Base-by-base conservation (phyloP, 2,329 filamentous ascomycete genomes). In the Verticillium longisporum region DNA sequence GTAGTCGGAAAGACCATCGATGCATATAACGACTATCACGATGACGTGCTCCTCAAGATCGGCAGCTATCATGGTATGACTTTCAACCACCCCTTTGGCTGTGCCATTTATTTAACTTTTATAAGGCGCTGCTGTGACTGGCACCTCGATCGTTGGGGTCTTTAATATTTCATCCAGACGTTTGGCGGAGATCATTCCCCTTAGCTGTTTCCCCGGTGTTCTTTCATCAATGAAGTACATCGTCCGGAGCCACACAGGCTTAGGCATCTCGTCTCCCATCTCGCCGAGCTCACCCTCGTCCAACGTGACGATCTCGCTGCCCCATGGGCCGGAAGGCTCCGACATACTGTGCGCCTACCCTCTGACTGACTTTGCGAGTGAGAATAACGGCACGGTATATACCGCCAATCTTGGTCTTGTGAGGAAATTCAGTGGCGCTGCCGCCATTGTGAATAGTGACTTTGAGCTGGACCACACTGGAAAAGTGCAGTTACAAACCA, bases 341-440 rank as follows among this genome's bases (percentile, higher is more conserved):
- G 93, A 97, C 57, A 91, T 97, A 59, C 78, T 97, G 9, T 89
- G 88, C 0, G 89, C 90, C 0, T 90, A 88, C 64, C 88, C 90
- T 0, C 73, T 92, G 1, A 79, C 80, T 1, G 73, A 78, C 0
- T 87, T 94, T 65, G 73, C 76, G 1, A 77, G 75, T n/a, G 71
- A 77, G 55, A 69, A 68, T 1, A 70, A 70, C 55, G 69, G 77
- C 41, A 64, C 71, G 21, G 76, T 88, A 0, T 76, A 75, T 54
- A 78, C 93, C 1, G 87, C 91, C 0, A 87, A 89, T 18, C 74
- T 98, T 1, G 94, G 94, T 0, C 78, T 98, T 1, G 66, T 96
- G 3, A 89, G 84, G 2, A 97, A 97, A 74, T 96, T 98, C 90
- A 92, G 92, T 0, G 94, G 92, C 0, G 86, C 88, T 1, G 92